Conservation (phyloP, 2,329 filamentous ascomycete genomes). For the Fusarium nelsonii region DNA sequence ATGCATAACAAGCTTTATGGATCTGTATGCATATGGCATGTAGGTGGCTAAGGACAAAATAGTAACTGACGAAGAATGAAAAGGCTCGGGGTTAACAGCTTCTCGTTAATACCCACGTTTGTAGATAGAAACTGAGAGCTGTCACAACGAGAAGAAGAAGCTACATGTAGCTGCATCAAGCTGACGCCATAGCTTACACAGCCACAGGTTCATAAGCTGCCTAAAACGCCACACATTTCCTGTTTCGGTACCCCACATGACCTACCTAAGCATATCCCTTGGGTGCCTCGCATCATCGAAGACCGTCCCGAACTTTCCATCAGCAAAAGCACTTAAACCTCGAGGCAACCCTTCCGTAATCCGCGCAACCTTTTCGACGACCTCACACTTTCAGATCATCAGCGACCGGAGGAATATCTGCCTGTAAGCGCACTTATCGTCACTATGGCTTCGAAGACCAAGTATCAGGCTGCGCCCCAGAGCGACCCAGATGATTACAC, state of each 20-base stretch:
- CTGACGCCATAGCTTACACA: conserved; percentile 43
- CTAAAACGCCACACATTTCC: conserved; percentile 41
- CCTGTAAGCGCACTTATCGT: neutral
- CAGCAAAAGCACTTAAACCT: conserved; percentile 27
- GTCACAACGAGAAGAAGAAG: neutral
- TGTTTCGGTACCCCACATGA: conserved; percentile 41
- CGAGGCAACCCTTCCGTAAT: conserved; percentile 2
- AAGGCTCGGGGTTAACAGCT: no score
- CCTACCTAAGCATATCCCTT: conserved; percentile 29
- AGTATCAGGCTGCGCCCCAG: conserved; percentile 86
- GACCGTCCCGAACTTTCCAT: conserved; percentile 33
- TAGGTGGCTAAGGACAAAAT: no score
- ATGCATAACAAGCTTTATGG: no score
- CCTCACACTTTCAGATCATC: neutral
- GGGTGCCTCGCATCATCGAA: conserved; percentile 42
- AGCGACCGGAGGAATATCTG: neutral
- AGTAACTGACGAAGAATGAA: neutral
- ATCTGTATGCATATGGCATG: no score
- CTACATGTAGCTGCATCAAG: neutral
- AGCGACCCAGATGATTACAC: conserved; percentile 88
- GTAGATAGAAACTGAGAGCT: neutral
- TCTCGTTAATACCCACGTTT: no score
- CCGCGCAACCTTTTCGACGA: neutral
- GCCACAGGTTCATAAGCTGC: conserved; percentile 29
- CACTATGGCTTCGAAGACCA: conserved; percentile 78